Evolutionary conservation across 1,284 basidiomycete species (phyloP), one percentile per base, ranked within the genome.

Genomic region (Ustilago xerochloae): DNA sequence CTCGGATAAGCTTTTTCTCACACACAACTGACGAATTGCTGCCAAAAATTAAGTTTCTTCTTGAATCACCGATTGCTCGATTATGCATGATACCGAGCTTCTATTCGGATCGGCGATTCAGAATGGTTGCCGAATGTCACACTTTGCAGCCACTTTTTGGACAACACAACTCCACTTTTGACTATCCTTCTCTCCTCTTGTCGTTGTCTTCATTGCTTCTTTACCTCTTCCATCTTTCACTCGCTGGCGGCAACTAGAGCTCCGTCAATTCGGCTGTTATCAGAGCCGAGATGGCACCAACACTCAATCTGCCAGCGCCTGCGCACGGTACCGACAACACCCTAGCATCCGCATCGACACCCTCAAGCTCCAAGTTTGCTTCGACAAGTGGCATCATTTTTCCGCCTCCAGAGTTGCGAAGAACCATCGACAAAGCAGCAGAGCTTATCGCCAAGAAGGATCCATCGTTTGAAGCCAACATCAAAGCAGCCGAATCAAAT

Each of bases 401-500:
- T 45, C 85, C 86, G 18, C 86, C 86, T 13, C 86, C 86, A 22
- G 85, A 84, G 47, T 81, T 86, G 65, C 81, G 84, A 93, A 93
- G 91, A 68, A 94, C 98, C 65, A 94, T 99, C 78, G 97, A 99
- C 88, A 91, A 94, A 83, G 99, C 97, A 6, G 95, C 97, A 13
- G 85, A 89, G n/a, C 95, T 93, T 71, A 92, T 99, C 68, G 93
- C 94, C 20, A 77, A 79, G 38, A 78, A 79, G 38, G 81, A 82
- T 43, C 63, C 75, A 7, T 64, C 77, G 7, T 84, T 84, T 55
- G 82, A 84, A 57, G 73, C 67, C 30, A 81, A 77, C 58, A 83
- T 84, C 71, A 72, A 75, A 30, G 46, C 60, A 15, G 74, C 81
- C 22, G 81, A 81, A 53, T 48, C 59, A 15, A 67, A 65, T 51